Evolutionary conservation across 164 flowering plant species (phyloP), one percentile per base, ranked within the genome.

Genomic region (Umbellularia californica): DNA sequence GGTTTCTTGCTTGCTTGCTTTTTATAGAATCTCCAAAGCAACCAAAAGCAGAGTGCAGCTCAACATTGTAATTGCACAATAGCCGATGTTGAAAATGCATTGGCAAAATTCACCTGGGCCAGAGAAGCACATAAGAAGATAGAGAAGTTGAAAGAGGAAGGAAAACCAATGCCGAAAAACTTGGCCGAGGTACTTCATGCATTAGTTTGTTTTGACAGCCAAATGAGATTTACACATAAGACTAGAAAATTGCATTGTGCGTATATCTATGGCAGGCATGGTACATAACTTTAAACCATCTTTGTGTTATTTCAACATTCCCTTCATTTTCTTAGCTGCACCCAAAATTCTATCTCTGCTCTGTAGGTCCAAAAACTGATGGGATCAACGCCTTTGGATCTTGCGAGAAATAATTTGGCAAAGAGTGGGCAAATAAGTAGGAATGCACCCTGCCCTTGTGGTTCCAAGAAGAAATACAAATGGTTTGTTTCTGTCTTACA

Each of bases 381-480:
- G 93, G 98, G 99, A 22, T 84, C 96, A 19, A 81, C 97, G 58
- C 97, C 99, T 17, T 11, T 89, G 81, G 99, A 95, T 85, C 75
- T 92, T 79, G 99, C 99, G 3, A 81, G 87, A 81, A 88, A 96
- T 47, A 95, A 91, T 81, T 76, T 92, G 85, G 95, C 97, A 60
- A 86, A 93, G 88, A 92, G 94, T 87, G 98, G 99, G 17, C 90
- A 90, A 77, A 87, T 92, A 69, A 92, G 99, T 78, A 81, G 97
- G 80, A 95, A 93, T 83, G 93, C 95, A 19, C 77, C 83, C 14
- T 95, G 98, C 75, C 98, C 98, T 19, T 95, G 98, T 84, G 97
- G 97, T 76, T 95, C 99, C 52, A 90, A 91, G 73, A 93, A 93
- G 87, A 85, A 87, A 91, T 95, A 95, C 75, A 92, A 93, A 79